A percentile compares a stretch with the other conserved stretches of the same genome.
These are phyloP conservation scores for Triticum monococcum DNA, from an alignment of 176 grass and related monocot genomes.

Conservation along the genomic window DNA sequence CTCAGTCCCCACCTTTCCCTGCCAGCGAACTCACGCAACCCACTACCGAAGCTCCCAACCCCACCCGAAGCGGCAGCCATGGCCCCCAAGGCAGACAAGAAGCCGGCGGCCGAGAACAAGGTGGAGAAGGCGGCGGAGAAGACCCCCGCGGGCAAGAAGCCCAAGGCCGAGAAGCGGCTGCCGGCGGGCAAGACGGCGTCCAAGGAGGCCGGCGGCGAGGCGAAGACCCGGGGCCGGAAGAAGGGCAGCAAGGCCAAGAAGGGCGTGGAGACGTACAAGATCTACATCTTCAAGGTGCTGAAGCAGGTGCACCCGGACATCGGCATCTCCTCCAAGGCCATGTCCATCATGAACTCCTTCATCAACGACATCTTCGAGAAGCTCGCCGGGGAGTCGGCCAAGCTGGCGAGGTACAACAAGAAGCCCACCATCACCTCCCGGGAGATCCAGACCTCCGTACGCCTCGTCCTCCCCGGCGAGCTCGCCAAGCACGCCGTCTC, in stretches of 20 bases:
- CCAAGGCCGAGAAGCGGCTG: no score
- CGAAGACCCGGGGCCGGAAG: neutral
- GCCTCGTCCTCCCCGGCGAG: conserved; percentile 62
- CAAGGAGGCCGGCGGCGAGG: no score
- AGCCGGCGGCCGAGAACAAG: no score
- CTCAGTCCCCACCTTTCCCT: no score
- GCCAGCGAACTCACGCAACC: no score
- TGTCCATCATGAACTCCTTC: conserved; percentile 97
- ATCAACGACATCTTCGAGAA: conserved; percentile 95
- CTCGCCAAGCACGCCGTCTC: conserved; percentile 65
- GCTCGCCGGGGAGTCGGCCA: conserved; percentile 48
- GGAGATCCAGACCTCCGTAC: conserved; percentile 61
- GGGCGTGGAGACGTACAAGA: conserved; percentile 83
- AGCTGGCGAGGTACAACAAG: conserved; percentile 55
- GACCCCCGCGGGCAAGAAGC: no score
- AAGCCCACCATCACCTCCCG: conserved; percentile 57
- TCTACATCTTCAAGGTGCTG: conserved; percentile 96
- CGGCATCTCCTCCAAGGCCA: conserved; percentile 92
- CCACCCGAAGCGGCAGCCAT: no score
- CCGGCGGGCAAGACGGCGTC: no score
- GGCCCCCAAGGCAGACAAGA: no score
- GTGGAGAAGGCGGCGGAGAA: no score
- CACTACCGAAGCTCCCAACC: no score
- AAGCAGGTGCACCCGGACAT: conserved; percentile 95
- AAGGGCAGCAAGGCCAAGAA: conserved; percentile 36